These are phyloP conservation scores for Dactylellina drechsleri DNA, from an alignment of 2,329 filamentous ascomycete species.

Conservation along the genomic window DNA sequence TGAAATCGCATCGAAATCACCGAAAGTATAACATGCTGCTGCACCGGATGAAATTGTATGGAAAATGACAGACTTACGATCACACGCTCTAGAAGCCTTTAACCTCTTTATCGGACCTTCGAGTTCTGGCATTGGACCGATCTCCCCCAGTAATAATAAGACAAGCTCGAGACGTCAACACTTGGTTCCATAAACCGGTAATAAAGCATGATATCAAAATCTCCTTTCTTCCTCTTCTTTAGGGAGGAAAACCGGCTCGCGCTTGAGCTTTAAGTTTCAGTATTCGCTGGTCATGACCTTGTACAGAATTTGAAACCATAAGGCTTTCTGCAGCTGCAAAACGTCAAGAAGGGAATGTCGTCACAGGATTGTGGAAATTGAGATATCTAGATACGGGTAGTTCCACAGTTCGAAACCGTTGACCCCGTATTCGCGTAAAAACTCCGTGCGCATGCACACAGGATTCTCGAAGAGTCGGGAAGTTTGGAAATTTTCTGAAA, in stretches of 20 bases:
- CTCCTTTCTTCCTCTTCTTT: constrained; percentile 21
- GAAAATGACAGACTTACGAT: constrained; percentile 55
- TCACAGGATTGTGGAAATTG: constrained; percentile 23
- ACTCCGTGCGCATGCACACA: constrained; percentile 6
- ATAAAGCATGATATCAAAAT: constrained; percentile 39
- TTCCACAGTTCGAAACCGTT: constrained; percentile 24
- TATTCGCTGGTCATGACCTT: constrained; percentile 31
- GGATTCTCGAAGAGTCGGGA: constrained; percentile 16
- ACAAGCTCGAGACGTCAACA: constrained; percentile 32
- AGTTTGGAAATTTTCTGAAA: constrained; percentile 26
- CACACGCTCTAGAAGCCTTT: constrained; percentile 56
- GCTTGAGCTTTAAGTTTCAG: constrained; percentile 39
- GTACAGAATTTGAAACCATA: constrained; percentile 23
- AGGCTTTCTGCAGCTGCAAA: neutral
- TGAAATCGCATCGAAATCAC: neutral
- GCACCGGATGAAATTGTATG: constrained; percentile 5
- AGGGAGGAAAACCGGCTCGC: constrained; percentile 26
- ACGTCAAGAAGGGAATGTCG: constrained; percentile 15
- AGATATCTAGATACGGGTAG: constrained; percentile 13
- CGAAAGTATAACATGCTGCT: neutral
- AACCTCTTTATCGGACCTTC: constrained; percentile 56
- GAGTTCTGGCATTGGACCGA: constrained; percentile 54
- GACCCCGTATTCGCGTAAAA: constrained; percentile 12
- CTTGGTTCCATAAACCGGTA: constrained; percentile 30
- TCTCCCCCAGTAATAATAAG: constrained; percentile 12